A percentile compares a stretch with the other conserved stretches of the same genome.
These are phyloP conservation scores for Rutstroemia sp. DNA, from an alignment of 2,329 filamentous ascomycete species.

Conservation along the genomic window DNA sequence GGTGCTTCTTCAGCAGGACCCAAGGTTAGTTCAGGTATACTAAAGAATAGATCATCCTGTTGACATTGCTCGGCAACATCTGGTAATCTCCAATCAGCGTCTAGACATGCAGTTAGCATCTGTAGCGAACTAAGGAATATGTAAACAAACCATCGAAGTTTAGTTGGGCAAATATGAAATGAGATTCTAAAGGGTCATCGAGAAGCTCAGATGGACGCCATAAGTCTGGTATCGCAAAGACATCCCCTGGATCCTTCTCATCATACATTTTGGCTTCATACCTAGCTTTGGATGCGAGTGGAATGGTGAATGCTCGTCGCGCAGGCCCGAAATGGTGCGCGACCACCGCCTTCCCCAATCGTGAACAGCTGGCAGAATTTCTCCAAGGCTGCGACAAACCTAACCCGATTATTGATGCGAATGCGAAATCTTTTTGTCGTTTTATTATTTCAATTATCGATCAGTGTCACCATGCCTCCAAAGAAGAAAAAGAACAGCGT, in stretches of 20 bases:
- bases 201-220: slow-evolving; percentile 48
- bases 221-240: slow-evolving; percentile 58
- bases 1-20: slow-evolving; percentile 8
- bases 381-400: too few relatives aligned
- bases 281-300: too few relatives aligned
- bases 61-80: slow-evolving; percentile 14
- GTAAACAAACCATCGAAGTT: slow-evolving; percentile 22
- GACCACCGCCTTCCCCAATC: not conserved
- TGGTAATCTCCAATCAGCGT: slow-evolving; percentile 23
- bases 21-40: slow-evolving; percentile 22
- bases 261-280: slow-evolving; percentile 23
- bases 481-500: slow-evolving; percentile 57
- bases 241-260: slow-evolving; percentile 36
- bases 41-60: slow-evolving; percentile 24
- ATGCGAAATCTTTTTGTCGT: not conserved
- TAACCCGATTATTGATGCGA: too few relatives aligned
- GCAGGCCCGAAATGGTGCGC: too few relatives aligned
- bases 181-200: slow-evolving; percentile 23
- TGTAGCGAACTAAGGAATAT: too few relatives aligned
- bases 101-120: slow-evolving; percentile 11
- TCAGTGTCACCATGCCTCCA: slow-evolving; percentile 51
- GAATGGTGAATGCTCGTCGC: too few relatives aligned
- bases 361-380: not conserved
- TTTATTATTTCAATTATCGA: not conserved
- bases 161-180: slow-evolving; percentile 27